Conservation (phyloP, 345 rosid genomes). For the Corchorus capsularis region DNA sequence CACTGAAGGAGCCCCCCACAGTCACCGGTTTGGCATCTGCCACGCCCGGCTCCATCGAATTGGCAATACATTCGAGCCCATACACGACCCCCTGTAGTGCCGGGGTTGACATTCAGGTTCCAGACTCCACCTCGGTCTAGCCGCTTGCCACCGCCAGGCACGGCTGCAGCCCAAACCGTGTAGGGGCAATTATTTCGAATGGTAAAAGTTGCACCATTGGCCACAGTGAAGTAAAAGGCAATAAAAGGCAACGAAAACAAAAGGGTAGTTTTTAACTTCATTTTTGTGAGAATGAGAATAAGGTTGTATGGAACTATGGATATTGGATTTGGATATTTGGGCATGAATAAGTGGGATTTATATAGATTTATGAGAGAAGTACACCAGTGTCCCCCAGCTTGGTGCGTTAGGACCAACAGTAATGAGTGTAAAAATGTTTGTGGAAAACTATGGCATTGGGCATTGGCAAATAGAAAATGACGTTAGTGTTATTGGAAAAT, state of each 20-base stretch:
- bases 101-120: not conserved
- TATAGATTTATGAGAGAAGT: too few species aligned
- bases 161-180: constrained; percentile 7
- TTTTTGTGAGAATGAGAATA: not conserved
- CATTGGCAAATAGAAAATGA: too few species aligned
- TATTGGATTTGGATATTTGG: too few species aligned
- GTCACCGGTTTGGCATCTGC: constrained; percentile 31
- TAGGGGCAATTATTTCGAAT: constrained; percentile 16
- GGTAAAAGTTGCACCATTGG: not conserved
- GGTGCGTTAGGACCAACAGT: too few species aligned
- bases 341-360: too few species aligned
- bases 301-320: too few species aligned
- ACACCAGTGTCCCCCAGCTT: too few species aligned
- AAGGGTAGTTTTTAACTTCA: not conserved
- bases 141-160: constrained; percentile 3
- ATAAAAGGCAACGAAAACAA: not conserved
- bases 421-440: too few species aligned
- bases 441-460: too few species aligned
- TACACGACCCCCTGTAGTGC: not conserved
- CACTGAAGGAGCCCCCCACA: constrained; percentile 29
- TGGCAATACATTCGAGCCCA: constrained; percentile 28
- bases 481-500: too few species aligned
- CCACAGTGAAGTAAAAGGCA: not conserved
- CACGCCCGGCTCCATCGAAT: constrained; percentile 19
- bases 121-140: not conserved